Conservation (phyloP, 2,329 filamentous ascomycete species). For the Pezicula carpinea region DNA sequence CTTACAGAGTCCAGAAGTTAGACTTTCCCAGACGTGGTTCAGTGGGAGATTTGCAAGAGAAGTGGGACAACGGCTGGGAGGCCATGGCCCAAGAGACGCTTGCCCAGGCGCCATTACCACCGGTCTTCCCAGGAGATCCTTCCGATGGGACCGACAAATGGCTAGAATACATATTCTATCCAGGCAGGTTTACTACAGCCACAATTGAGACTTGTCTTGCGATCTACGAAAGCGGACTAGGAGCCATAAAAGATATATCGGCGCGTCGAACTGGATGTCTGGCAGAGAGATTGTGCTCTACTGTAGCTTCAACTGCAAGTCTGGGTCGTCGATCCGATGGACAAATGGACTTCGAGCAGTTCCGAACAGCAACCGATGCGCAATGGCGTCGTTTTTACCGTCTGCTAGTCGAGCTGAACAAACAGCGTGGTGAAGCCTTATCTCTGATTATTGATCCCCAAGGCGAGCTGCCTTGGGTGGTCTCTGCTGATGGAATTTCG, state of each 20-base stretch:
- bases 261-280: slow-evolving; percentile 50
- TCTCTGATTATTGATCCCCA: slow-evolving; percentile 70
- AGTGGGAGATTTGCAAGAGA: slow-evolving; percentile 9
- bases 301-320: slow-evolving; percentile 64
- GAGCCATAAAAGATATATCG: slow-evolving; percentile 34
- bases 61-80: slow-evolving; percentile 68
- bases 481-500: slow-evolving; percentile 77
- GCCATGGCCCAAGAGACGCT: slow-evolving; percentile 59
- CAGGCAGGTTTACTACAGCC: slow-evolving; percentile 73
- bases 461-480: slow-evolving; percentile 73
- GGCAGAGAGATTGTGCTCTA: slow-evolving; percentile 70
- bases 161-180: slow-evolving; percentile 77
- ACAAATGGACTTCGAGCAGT: slow-evolving; percentile 70
- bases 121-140: slow-evolving; percentile 58
- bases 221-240: slow-evolving; percentile 69
- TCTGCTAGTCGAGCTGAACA: slow-evolving; percentile 79
- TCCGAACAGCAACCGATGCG: slow-evolving; percentile 66
- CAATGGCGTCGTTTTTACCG: slow-evolving; percentile 92
- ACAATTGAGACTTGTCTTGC: slow-evolving; percentile 79
- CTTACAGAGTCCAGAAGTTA: slow-evolving; percentile 69
- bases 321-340: slow-evolving; percentile 58
- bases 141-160: slow-evolving; percentile 77
- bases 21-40: slow-evolving; percentile 58
- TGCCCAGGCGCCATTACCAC: slow-evolving; percentile 46
- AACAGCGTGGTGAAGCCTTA: slow-evolving; percentile 76